Base-by-base conservation (phyloP, 1,139 yeast genomes). In the Chernovozyma aurita region DNA sequence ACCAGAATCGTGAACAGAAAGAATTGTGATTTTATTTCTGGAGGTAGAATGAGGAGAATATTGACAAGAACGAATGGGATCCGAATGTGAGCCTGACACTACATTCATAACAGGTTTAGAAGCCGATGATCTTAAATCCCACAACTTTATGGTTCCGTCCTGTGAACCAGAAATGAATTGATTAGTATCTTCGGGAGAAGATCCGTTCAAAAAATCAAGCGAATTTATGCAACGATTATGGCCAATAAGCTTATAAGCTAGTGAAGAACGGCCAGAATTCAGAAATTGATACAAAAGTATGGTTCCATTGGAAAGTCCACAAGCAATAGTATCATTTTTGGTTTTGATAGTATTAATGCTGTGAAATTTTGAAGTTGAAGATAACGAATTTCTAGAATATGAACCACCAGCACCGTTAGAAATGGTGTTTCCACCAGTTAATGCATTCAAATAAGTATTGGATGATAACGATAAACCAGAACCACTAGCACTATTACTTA, bases 1-100 rank as follows among this genome's bases (percentile, higher is more conserved):
- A 4, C 99, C 99, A 1, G 90, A 80, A 53, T 94, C 98, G 57
- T 86, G 94, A 2, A 86, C 90, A 0, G 94, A 62, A 11, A 69
- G 48, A 8, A 68, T 56, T n/a, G 61, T 56, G 25, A 63, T 38
- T 36, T 59, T 63, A 34, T 33, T 32, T 27, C 64, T 45, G 2
- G 50, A 58, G 4, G 57, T 40, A 6, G 64, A 52, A 50, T 73
- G 78, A 2, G 78, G 78, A 12, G 80, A 76, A 51, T 75, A 77
- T 48, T 78, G 80, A 43, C 81, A 73, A 20, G 78, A 69, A 42
- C 86, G 58, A 2, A 80, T 77, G 1, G 85, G 80, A 49, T 83
- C 94, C 11, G 81, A 65, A 45, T 78, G 81, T 24, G 72, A 61
- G 36, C 70, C 68, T n/a, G 72, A 56, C 17, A 55, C 43, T 16